These are phyloP conservation scores for Claviceps quebecensis DNA, from an alignment of 2,329 filamentous ascomycete genomes.

Conservation along the genomic window DNA sequence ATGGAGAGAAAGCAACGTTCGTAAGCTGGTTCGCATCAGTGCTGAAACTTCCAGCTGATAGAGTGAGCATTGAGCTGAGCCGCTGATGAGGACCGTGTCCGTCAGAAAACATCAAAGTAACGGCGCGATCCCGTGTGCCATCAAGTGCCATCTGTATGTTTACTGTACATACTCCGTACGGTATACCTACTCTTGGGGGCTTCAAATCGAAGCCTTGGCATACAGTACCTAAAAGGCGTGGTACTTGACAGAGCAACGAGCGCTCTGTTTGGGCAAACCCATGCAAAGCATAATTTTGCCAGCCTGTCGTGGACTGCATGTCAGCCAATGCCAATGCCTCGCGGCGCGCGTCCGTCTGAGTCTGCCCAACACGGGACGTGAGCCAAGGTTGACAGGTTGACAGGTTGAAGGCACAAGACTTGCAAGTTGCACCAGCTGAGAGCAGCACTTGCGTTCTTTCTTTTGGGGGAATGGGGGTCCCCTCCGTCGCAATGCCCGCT, in stretches of 20 bases:
- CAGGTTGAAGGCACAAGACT: background rate
- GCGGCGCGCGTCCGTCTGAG: background rate
- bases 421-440: too few relatives aligned
- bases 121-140: background rate
- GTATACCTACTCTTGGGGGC: background rate
- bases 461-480: background rate
- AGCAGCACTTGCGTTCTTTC: background rate
- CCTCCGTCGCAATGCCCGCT: too few relatives aligned
- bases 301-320: background rate
- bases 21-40: background rate
- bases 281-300: constrained; percentile 2
- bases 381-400: background rate
- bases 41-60: background rate
- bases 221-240: background rate
- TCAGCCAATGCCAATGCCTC: background rate
- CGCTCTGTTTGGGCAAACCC: background rate
- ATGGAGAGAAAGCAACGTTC: background rate
- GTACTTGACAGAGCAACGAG: background rate
- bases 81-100: background rate
- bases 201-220: background rate
- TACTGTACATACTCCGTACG: background rate
- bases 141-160: background rate
- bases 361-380: background rate
- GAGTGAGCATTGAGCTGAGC: background rate
- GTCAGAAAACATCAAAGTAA: background rate